phyloP scores from a whole-genome alignment of 495 filamentous ascomycete species.

The Astrocystis sublimbata region DNA sequence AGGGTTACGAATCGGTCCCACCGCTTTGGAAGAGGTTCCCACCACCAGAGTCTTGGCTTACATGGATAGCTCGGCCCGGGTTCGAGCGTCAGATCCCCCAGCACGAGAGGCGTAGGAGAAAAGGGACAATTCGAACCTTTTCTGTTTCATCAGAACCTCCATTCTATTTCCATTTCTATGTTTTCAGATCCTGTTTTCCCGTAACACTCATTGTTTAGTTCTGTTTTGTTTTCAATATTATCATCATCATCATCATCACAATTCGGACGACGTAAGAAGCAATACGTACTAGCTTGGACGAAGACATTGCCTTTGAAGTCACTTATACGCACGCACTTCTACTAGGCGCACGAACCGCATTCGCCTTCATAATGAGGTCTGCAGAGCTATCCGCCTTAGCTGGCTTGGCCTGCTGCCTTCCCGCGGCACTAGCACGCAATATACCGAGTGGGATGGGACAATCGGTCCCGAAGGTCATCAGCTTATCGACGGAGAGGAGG shows the following conservation, averaged over 20 bases:
- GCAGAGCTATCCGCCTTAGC: constrained; percentile 6
- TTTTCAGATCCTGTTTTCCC: too few species aligned
- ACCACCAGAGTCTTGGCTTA: constrained; percentile 6
- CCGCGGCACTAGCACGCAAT: constrained; percentile 29
- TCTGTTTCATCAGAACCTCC: not conserved
- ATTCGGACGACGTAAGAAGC: not conserved
- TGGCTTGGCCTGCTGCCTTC: not conserved
- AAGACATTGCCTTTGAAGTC: too few species aligned
- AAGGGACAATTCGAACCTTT: not conserved
- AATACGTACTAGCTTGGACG: too few species aligned
- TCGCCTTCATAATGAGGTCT: constrained; percentile 11
- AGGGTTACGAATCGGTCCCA: constrained; percentile 20
- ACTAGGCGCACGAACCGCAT: too few species aligned
- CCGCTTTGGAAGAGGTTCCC: constrained; percentile 6
- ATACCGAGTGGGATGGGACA: constrained; percentile 26
- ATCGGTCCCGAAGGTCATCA: constrained; percentile 44
- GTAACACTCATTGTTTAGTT: not conserved
- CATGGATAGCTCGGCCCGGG: constrained; percentile 1
- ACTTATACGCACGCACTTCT: too few species aligned
- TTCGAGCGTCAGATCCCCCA: not conserved
- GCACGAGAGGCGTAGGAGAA: not conserved
- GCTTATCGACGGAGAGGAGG: constrained; percentile 48
- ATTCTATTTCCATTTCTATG: not conserved
- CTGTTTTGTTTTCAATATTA: not conserved
- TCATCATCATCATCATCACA: not conserved